A percentile compares a stretch with the other conserved stretches of the same genome.
Conservation (phyloP, 164 flowering plant genomes). For the Cinnamomum micranthum region DNA sequence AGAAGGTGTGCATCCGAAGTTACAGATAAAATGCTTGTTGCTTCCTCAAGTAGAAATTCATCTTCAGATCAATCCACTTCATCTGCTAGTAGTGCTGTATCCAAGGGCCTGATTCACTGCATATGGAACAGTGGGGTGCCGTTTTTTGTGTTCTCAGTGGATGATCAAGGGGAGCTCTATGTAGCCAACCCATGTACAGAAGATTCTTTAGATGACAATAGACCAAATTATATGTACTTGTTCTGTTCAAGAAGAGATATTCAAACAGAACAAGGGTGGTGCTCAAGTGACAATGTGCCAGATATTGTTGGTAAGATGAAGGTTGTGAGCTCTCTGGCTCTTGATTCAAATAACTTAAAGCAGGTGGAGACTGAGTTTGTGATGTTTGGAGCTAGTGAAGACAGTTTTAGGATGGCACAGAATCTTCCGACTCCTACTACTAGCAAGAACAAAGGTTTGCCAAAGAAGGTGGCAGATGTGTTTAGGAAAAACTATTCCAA, state of each 20-base stretch:
- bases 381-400: conserved; percentile 40
- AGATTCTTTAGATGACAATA: conserved; percentile 32
- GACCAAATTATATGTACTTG: conserved; percentile 47
- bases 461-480: conserved; percentile 43
- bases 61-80: conserved; percentile 41
- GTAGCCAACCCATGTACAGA: conserved; percentile 40
- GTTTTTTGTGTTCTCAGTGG: conserved; percentile 63
- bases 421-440: conserved; percentile 20
- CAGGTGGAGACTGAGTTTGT: conserved; percentile 64
- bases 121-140: conserved; percentile 59
- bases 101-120: conserved; percentile 68
- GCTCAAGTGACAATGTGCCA: conserved; percentile 15
- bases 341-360: conserved; percentile 39
- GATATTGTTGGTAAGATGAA: conserved; percentile 72
- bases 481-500: conserved; percentile 37
- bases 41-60: conserved; percentile 45
- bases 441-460: conserved; percentile 33
- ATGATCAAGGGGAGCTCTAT: conserved; percentile 55
- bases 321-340: conserved; percentile 47
- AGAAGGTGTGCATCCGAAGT: conserved; percentile 24
- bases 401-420: conserved; percentile 22
- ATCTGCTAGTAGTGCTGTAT: conserved; percentile 27
- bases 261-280: conserved; percentile 24
- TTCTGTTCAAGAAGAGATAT: conserved; percentile 39
- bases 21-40: conserved; percentile 29